Percentiles rank a stretch among this genome's conserved stretches.
Conservation (phyloP, 139 green algal species). For the Trebouxia sp. region DNA sequence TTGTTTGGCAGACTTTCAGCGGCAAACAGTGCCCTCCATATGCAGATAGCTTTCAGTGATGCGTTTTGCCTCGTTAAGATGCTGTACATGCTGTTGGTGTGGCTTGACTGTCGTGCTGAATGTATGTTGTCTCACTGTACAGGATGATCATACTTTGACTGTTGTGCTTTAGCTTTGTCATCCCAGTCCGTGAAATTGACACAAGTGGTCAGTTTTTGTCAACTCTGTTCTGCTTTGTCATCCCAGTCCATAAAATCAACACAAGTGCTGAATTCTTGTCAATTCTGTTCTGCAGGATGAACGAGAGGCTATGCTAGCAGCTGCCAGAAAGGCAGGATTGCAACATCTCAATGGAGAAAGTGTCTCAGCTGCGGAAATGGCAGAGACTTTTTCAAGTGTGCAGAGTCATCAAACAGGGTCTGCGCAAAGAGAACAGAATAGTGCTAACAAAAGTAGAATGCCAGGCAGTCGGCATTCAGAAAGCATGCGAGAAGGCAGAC, state of each 20-base stretch:
- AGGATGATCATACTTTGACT: too few relatives aligned
- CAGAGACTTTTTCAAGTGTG: background rate
- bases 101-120: too few relatives aligned
- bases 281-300: conserved; percentile 1
- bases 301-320: background rate
- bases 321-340: background rate
- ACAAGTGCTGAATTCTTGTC: too few relatives aligned
- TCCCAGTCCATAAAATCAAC: too few relatives aligned
- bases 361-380: background rate
- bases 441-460: background rate
- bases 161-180: too few relatives aligned
- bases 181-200: too few relatives aligned
- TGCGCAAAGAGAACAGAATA: background rate
- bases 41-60: too few relatives aligned
- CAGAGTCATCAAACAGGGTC: background rate
- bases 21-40: too few relatives aligned
- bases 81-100: background rate
- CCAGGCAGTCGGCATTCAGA: background rate
- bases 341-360: background rate
- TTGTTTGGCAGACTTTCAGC: too few relatives aligned
- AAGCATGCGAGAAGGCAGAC: background rate
- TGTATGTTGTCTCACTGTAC: too few relatives aligned
- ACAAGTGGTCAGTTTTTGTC: too few relatives aligned
- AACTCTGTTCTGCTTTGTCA: too few relatives aligned
- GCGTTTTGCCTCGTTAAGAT: background rate